phyloP scores from a whole-genome alignment of 805 yeast species.

The Kluyveromyces dobzhanskii region DNA sequence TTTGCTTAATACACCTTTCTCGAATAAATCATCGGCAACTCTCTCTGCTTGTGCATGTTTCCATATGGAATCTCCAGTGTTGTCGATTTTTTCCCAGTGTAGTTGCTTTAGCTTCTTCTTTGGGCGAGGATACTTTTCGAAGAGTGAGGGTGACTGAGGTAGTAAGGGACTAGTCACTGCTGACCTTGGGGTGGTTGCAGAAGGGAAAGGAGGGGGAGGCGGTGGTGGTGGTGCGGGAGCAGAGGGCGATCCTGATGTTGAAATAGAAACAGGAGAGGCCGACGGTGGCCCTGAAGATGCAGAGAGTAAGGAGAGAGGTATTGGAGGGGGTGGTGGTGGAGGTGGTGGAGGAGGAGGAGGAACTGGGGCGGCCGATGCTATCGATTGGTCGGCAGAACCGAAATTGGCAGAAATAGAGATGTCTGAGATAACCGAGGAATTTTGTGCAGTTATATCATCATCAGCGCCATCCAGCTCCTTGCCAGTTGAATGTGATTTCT shows the following conservation, averaged over 20 bases:
- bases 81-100: conserved; percentile 93
- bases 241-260: neutral
- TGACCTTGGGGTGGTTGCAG: conserved; percentile 8
- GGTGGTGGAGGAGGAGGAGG: conserved; percentile 8
- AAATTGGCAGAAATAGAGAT: too few species aligned
- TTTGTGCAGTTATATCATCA: too few species aligned
- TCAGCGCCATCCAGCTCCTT: too few species aligned
- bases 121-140: conserved; percentile 56
- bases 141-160: conserved; percentile 27
- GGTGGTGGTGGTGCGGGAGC: conserved; percentile 32
- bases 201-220: conserved; percentile 15
- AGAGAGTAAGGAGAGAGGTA: too few species aligned
- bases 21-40: conserved; percentile 52
- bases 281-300: conserved; percentile 10
- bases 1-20: conserved; percentile 74
- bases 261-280: conserved; percentile 21
- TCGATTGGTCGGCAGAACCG: too few species aligned
- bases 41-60: conserved; percentile 50
- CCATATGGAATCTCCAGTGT: conserved; percentile 85
- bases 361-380: conserved; percentile 5
- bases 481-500: too few species aligned
- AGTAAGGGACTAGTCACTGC: conserved; percentile 27
- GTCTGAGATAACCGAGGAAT: too few species aligned
- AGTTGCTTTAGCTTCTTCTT: conserved; percentile 78
- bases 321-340: conserved; percentile 10